Evolutionary conservation across 139 green algal genomes (phyloP), one percentile per base, ranked within the genome.

Genomic region (Tetradesmus lagerheimii): DNA sequence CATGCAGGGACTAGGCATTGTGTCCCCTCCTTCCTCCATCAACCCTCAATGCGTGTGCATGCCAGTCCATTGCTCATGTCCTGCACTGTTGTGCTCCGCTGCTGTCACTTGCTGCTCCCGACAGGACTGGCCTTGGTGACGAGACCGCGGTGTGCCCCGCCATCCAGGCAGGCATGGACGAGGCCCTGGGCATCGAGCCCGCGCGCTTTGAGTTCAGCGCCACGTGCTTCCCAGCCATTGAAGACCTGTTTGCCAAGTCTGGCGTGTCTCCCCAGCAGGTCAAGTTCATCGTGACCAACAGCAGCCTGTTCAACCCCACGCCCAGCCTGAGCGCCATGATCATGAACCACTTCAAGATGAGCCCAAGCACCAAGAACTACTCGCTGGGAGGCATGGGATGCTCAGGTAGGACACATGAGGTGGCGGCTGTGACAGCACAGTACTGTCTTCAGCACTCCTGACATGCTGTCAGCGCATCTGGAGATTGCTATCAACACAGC

Each of bases 201-300:
- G 97, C 98, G 6, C 92, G 98, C 0, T 89, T 96, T 85, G 98
- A 99, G 95, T 97, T 98, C 35, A 94, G 97, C 91, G 77, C 94
- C 80, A 98, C 98, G 6, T 95, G 98, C 85, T 97, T 95, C 85
- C 90, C 80, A 16, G 94, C 91, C 43, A 93, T 99, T 14, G 86
- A 93, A 27, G 92, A 97, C 53, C 89, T 95, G 75, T 93, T 99
- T 34, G 57, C 93, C 37, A 92, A 94, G 41, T 95, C 90, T 0
- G 87, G 93, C 71, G 83, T 94, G 35, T 41, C 89, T 16, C 86
- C 90, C 9, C 15, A 39, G 35, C 92, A 99, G 87, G 95, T 99
- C 38, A 97, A 97, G 90, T 97, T 99, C 83, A 90, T 99, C 37
- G 93, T 99, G 39, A 95, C 99, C 29, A 99, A 99, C 95, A 99